phyloP scores from a whole-genome alignment of 768 basidiomycete genomes.

The Pleurotus salmoneostramineus region DNA sequence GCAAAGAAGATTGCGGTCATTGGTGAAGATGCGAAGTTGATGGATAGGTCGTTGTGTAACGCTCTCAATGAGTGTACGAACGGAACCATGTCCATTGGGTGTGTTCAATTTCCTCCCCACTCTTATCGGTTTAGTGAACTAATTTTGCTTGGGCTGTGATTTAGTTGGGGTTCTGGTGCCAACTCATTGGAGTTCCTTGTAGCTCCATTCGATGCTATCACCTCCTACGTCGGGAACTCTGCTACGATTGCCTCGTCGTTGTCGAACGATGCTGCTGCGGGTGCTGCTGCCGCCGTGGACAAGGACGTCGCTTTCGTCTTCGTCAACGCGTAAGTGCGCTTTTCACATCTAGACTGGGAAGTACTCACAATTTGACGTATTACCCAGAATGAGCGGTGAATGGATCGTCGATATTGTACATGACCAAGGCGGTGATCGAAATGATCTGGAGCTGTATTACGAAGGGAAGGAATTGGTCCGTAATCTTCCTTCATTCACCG shows the following conservation, averaged over 20 bases:
- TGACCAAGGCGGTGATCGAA: slow-evolving; percentile 22
- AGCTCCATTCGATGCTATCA: slow-evolving; percentile 79
- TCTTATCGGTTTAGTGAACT: background rate
- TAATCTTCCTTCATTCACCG: slow-evolving; percentile 41
- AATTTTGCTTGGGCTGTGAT: background rate
- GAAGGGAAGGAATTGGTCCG: slow-evolving; percentile 67
- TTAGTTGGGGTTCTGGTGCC: slow-evolving; percentile 4
- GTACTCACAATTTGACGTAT: background rate
- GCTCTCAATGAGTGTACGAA: background rate
- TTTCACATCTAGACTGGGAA: background rate
- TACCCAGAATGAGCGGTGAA: slow-evolving; percentile 6
- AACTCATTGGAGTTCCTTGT: slow-evolving; percentile 1
- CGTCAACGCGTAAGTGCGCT: slow-evolving; percentile 42
- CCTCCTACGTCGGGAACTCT: slow-evolving; percentile 63
- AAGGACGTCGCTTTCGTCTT: slow-evolving; percentile 77
- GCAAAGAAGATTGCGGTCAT: slow-evolving; percentile 2
- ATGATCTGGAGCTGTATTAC: slow-evolving; percentile 73
- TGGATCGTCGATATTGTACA: slow-evolving; percentile 5
- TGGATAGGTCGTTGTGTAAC: background rate
- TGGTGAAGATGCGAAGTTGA: slow-evolving; percentile 1
- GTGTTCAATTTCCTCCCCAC: background rate
- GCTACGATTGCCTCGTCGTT: slow-evolving; percentile 65
- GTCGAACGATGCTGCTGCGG: slow-evolving; percentile 53
- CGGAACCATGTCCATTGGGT: slow-evolving; percentile 5
- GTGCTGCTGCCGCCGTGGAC: slow-evolving; percentile 33